These are phyloP conservation scores for Ceratocystis variospora DNA, from an alignment of 2,329 filamentous ascomycete genomes.

Conservation along the genomic window DNA sequence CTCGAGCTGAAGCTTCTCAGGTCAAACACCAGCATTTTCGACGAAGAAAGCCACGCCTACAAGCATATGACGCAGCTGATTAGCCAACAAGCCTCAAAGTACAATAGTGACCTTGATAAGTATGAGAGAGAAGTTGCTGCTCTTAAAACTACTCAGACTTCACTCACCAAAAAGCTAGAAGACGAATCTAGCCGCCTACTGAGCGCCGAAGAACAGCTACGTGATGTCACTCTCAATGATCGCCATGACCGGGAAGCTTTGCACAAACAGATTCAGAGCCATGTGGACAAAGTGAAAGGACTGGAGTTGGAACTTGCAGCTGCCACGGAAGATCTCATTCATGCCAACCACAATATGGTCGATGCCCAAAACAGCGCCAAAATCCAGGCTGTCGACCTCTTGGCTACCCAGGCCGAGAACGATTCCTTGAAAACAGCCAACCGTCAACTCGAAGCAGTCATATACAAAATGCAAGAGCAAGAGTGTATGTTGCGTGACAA, in stretches of 20 bases:
- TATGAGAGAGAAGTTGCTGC: background rate
- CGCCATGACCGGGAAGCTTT: background rate
- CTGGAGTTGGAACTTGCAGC: background rate
- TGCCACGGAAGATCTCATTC: background rate
- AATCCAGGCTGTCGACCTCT: background rate
- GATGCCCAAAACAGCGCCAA: background rate
- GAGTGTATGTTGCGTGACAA: rapidly evolving
- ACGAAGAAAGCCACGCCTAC: background rate
- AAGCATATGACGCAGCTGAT: background rate
- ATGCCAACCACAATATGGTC: background rate
- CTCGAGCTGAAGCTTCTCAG: background rate
- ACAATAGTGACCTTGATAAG: background rate
- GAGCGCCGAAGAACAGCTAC: background rate
- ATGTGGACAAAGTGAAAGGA: background rate
- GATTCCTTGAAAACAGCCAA: background rate
- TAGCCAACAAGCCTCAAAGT: background rate
- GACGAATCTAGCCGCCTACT: background rate
- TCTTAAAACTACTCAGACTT: background rate
- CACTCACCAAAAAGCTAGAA: background rate
- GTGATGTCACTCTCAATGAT: background rate
- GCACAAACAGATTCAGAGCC: background rate
- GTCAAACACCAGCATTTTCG: background rate
- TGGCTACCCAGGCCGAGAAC: background rate
- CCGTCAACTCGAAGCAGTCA: rapidly evolving
- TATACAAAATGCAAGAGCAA: background rate